phyloP scores from a whole-genome alignment of 371 early-diverging fungal genomes.

The Encephalitozoon romaleae region DNA sequence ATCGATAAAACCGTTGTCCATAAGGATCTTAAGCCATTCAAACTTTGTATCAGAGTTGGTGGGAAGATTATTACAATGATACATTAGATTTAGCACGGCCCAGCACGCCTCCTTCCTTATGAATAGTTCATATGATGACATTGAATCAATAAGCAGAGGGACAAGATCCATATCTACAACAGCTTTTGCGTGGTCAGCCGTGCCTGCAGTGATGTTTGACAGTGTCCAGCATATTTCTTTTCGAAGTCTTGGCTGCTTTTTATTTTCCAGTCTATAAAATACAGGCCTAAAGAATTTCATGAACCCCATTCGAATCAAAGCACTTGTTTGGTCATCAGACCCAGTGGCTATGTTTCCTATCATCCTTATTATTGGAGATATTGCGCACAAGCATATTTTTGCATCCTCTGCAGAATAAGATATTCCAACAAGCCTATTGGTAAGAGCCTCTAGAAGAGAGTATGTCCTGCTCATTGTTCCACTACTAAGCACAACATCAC shows the following conservation, averaged over 20 bases:
- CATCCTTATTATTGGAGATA: slow-evolving; percentile 86
- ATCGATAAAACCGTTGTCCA: slow-evolving; percentile 76
- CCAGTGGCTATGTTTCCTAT: slow-evolving; percentile 98
- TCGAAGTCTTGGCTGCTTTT: slow-evolving; percentile 77
- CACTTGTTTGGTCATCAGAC: slow-evolving; percentile 87
- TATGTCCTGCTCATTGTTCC: slow-evolving; percentile 62
- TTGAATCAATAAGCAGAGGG: slow-evolving; percentile 75
- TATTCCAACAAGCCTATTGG: not conserved
- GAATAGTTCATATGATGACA: slow-evolving; percentile 79
- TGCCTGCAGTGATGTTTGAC: slow-evolving; percentile 99
- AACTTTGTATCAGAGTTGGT: slow-evolving; percentile 9
- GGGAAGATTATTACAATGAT: slow-evolving; percentile 17
- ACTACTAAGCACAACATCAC: slow-evolving; percentile 84
- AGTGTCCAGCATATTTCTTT: slow-evolving; percentile 99
- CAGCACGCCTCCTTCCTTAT: slow-evolving; percentile 98
- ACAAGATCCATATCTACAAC: slow-evolving; percentile 85
- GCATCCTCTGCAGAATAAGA: slow-evolving; percentile 11
- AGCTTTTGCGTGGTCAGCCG: slow-evolving; percentile 75
- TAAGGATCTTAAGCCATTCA: slow-evolving; percentile 66
- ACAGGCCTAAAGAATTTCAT: slow-evolving; percentile 63
- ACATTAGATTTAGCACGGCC: slow-evolving; percentile 78
- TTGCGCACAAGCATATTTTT: slow-evolving; percentile 34
- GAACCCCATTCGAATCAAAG: slow-evolving; percentile 76
- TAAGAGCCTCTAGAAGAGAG: slow-evolving; percentile 29
- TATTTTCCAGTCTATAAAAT: slow-evolving; percentile 68